Evolutionary conservation across 139 green algal species (phyloP), one percentile per base, ranked within the genome.

Genomic region (Bryopsis sp.): DNA sequence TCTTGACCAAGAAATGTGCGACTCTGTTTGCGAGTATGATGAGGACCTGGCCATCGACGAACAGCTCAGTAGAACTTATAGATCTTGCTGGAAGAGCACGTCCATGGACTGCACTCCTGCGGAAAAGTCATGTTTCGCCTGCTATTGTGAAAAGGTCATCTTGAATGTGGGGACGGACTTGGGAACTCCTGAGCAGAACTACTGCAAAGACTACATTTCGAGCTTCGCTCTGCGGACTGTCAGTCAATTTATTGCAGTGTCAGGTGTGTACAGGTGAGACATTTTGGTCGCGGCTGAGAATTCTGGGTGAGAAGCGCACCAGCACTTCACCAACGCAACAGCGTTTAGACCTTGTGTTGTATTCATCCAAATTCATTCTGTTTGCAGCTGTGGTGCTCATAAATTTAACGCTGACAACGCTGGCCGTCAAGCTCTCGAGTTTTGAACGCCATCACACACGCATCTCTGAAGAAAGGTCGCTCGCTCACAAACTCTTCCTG

Each of bases 401-500:
- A 22, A 61, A 61, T 31, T 26, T 61, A 8, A 7, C 48, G 5
- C 19, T 61, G 48, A 26, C 48, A 5, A 26, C 19, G 5, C 33
- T 61, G 19, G 48, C 48, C 5, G 11, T 26, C 5, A 22, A 31
- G 11, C 33, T 61, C 24, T 61, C 48, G 29, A 15, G 33, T 22
- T 8, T 22, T 8, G 48, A 61, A 28, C 29, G 48, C 38, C 73
- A 78, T 47, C 73, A 78, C 67, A 78, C 66, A 38, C 8, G 32
- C 33, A 78, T 63, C 29, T 33, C 11, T 22, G 67, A 76, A 47
- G 31, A 71, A 48, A 43, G 32, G 1, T 68, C 47, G 32, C 36
- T 76, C 1, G 63, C 68, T 3, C 8, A 28, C 5, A 72, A 57
- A 48, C 38, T 78, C 7, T 78, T 78, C 50, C 28, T 78, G 66